These are phyloP conservation scores for Rhodamnia rubescens DNA, from an alignment of 345 rosid species.

Conservation along the genomic window DNA sequence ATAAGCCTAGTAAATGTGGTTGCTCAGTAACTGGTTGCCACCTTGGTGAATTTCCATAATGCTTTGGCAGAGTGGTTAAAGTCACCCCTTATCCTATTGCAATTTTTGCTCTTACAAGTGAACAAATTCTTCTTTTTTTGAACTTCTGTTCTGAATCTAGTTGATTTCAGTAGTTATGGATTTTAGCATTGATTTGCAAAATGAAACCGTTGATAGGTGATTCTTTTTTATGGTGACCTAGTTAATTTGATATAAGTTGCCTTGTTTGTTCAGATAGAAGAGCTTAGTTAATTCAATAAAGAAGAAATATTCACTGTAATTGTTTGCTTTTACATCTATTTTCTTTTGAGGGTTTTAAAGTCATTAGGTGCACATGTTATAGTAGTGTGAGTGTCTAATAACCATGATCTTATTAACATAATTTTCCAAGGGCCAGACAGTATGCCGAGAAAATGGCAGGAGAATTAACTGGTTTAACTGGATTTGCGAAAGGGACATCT, in stretches of 20 bases:
- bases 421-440: not conserved
- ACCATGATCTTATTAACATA: not conserved
- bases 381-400: not conserved
- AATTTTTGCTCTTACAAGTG: not conserved
- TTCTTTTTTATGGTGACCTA: not conserved
- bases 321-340: not conserved
- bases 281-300: not conserved
- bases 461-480: not conserved
- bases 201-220: not conserved
- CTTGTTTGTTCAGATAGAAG: not conserved
- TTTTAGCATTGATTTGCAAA: not conserved
- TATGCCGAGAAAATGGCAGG: not conserved
- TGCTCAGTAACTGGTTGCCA: not conserved
- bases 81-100: not conserved
- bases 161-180: not conserved
- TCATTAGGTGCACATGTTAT: not conserved
- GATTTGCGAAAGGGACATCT: not conserved
- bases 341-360: not conserved
- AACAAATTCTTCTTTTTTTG: not conserved
- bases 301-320: not conserved
- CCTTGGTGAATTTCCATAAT: not conserved
- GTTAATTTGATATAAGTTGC: not conserved
- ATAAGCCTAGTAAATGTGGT: not conserved
- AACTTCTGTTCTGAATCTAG: not conserved
- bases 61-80: not conserved